Conservation (phyloP, 805 yeast species). For the Kuraishia borneana region DNA sequence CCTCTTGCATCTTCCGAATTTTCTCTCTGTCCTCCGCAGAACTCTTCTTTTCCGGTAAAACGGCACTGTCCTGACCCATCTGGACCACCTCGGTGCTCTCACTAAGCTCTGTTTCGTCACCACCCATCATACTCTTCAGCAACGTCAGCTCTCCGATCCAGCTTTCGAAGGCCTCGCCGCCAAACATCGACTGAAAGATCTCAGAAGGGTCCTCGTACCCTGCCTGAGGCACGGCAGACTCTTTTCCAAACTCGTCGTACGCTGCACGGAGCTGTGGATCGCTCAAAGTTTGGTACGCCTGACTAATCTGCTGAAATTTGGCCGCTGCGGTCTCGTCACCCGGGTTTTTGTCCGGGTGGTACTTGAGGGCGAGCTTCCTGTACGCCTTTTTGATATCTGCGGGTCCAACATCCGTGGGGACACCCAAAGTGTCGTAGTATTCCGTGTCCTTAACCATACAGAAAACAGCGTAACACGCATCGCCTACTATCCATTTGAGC, state of each 20-base stretch:
- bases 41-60: conserved; percentile 8
- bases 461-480: too few relatives aligned
- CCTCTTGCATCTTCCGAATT: conserved; percentile 12
- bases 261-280: conserved; percentile 56
- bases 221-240: conserved; percentile 52
- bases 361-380: conserved; percentile 76
- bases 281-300: conserved; percentile 72
- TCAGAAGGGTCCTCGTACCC: conserved; percentile 84
- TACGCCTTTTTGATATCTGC: conserved; percentile 89
- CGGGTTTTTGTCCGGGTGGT: conserved; percentile 97
- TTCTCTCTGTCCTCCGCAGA: conserved; percentile 15
- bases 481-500: too few relatives aligned
- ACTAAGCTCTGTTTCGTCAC: conserved; percentile 31
- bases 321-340: conserved; percentile 83
- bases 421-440: conserved; percentile 75
- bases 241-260: conserved; percentile 83
- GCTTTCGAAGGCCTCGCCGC: conserved; percentile 68
- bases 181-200: conserved; percentile 73
- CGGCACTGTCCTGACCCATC: background rate
- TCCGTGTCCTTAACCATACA: conserved; percentile 84
- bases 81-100: background rate
- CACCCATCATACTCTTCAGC: conserved; percentile 49
- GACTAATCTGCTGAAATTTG: conserved; percentile 66
- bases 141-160: conserved; percentile 74
- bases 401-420: conserved; percentile 58